These are phyloP conservation scores for Gastrolobium villosum DNA, from an alignment of 306 rosid genomes.

Conservation along the genomic window DNA sequence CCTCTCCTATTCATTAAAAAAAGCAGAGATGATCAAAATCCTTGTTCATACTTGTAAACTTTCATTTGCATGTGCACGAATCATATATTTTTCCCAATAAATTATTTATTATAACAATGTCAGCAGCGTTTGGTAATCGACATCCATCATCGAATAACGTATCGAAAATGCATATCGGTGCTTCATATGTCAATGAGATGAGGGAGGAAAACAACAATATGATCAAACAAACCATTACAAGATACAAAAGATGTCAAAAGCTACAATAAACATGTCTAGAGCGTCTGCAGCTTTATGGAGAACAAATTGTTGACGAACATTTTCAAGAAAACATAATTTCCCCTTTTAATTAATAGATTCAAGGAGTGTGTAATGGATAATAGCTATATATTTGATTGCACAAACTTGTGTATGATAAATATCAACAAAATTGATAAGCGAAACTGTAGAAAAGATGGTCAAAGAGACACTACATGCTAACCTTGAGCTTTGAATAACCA, in stretches of 20 bases:
- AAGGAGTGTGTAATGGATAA: slow-evolving; percentile 18
- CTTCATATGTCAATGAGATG: not conserved
- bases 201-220: not conserved
- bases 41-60: not conserved
- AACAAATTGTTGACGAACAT: slow-evolving; percentile 20
- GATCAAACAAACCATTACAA: slow-evolving; percentile 29
- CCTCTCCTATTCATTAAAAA: not conserved
- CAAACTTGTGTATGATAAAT: slow-evolving; percentile 38
- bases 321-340: not conserved
- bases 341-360: slow-evolving; percentile 39
- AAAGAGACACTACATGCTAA: slow-evolving; percentile 39
- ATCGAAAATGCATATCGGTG: no score
- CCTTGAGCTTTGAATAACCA: slow-evolving; percentile 96
- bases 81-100: slow-evolving; percentile 18
- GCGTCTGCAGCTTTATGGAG: slow-evolving; percentile 27
- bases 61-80: not conserved
- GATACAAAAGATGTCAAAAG: slow-evolving; percentile 21
- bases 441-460: slow-evolving; percentile 17
- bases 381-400: slow-evolving; percentile 22
- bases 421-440: slow-evolving; percentile 25
- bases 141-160: no score
- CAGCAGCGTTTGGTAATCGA: no score
- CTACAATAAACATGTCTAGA: slow-evolving; percentile 21
- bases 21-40: slow-evolving; percentile 1
- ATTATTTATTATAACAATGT: not conserved